Percentiles rank a stretch among this genome's conserved stretches.
These are phyloP conservation scores for Boletus mariae DNA, from an alignment of 1,284 basidiomycete species.

Conservation along the genomic window DNA sequence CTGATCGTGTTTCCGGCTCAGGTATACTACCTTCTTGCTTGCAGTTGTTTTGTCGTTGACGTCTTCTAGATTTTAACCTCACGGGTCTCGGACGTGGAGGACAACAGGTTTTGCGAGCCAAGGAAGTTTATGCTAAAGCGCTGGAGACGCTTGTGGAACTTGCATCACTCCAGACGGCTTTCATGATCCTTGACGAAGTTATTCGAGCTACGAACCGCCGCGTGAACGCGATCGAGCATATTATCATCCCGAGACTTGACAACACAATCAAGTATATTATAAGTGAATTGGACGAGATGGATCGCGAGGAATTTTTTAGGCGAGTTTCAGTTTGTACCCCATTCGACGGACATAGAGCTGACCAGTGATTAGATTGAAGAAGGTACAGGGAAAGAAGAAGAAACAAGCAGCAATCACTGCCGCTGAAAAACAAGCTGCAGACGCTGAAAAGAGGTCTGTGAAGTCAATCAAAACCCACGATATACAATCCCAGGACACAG, in stretches of 20 bases:
- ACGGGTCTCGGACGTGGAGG: conserved; percentile 98
- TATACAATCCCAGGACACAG: conserved; percentile 20
- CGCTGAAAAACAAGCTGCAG: conserved; percentile 22
- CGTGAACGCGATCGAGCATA: conserved; percentile 98
- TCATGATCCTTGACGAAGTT: conserved; percentile 98
- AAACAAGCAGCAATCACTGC: conserved; percentile 38
- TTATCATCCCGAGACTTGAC: conserved; percentile 93
- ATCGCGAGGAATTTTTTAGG: conserved; percentile 97
- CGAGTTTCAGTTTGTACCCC: conserved; percentile 24
- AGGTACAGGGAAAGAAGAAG: conserved; percentile 98
- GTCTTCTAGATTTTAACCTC: conserved; percentile 81
- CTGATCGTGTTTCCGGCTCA: conserved; percentile 77
- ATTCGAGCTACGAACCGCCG: conserved; percentile 97
- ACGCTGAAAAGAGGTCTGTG: conserved; percentile 30
- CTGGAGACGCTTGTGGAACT: conserved; percentile 96
- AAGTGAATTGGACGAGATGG: conserved; percentile 95
- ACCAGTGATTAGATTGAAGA: conserved; percentile 66
- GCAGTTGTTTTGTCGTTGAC: neutral
- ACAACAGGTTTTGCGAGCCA: conserved; percentile 90
- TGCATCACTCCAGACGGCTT: conserved; percentile 95
- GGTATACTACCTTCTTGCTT: conserved; percentile 43
- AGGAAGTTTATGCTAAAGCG: conserved; percentile 96
- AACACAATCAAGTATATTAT: conserved; percentile 98
- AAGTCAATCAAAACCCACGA: conserved; percentile 18
- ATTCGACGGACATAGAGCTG: neutral